Evolutionary conservation across 306 rosid genomes (phyloP), one percentile per base, ranked within the genome.

Genomic region (Cyamopsis tetragonoloba): DNA sequence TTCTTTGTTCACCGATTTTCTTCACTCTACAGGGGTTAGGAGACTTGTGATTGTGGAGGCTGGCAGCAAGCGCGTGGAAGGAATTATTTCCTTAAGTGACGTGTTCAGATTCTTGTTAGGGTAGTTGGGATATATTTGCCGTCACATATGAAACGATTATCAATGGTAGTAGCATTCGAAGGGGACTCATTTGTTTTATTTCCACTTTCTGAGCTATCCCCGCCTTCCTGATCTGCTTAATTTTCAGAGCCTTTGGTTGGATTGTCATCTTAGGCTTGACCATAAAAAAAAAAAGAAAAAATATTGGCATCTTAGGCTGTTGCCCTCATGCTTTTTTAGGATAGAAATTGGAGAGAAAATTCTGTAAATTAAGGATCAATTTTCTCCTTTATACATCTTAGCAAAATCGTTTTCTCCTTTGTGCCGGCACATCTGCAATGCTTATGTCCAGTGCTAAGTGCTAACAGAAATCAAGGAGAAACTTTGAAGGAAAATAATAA

Each of bases 31-130:
- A 89, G 96, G 93, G 61, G 87, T 89, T 55, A 81, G 93, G 84
- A 89, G 96, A 71, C 87, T 89, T 46, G 91, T 89, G 81, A 77
- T 87, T 76, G 96, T 89, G 72, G 96, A 89, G 77, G 93, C 96
- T 11, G 96, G 96, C 47, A 87, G 89, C 88, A 89, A 85, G 82
- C 93, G 96, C 4, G 96, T 89, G 38, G 91, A 89, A 79, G 96
- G 96, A 34, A 83, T 89, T 53, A 83, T 89, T 79, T 87, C 96
- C 13, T 65, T 87, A 81, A 81, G 86, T 49, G 96, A 89, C 30
- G 89, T 89, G 60, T 87, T 89, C 89, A 81, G 62, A 77, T 89
- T 87, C 87, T 80, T 89, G 80, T 80, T 89, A 71, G 86, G 88
- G 26, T 80, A 84, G 62, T 78, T 59, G 70, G 54, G 70, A 19